Evolutionary conservation across 805 yeast species (phyloP), one percentile per base, ranked within the genome.

Genomic region (Kodamaea hsintzibuensis): DNA sequence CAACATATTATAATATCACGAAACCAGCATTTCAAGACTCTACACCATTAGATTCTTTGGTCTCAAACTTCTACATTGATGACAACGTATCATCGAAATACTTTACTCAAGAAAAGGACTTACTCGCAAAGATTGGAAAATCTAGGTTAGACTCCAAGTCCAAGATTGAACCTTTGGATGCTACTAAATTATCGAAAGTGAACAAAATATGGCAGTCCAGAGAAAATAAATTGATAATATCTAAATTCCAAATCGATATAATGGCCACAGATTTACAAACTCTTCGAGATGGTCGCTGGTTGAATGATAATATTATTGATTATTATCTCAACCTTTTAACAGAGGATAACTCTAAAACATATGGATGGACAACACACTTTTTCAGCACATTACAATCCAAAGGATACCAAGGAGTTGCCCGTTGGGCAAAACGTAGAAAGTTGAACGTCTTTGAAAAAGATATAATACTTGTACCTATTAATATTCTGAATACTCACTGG

Each of bases 291-390:
- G 77, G 86, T 4, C 71, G 79, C 40, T 95, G 99, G 99, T 78
- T 95, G 30, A 95, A 95, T 66, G 99, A 95, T 69, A 89, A 86
- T 44, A 80, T 95, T 3, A 92, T 95, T 55, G 98, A 95, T 64
- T 86, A 85, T 61, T 93, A 87, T 66, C 74, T 92, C 62, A 75
- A 77, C 44, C 61, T 86, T 60, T 71, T 86, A 6, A 74, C 82
- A 2, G 77, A 77, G 3, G 65, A 81, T 19, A 51, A 62, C 3
- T 56, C 79, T 1, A 66, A 71, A 25, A 73, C 82, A 1, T 90
- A 84, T 62, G 84, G 86, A 1, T 95, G 93, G 76, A 88, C 95
- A 3, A 91, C 98, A 0, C 96, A 89, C 71, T 95, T 95, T 65
- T 92, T 82, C 69, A 79, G 96, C 0, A 86, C 86, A 1, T 73